A percentile compares a stretch with the other conserved stretches of the same genome.
These are phyloP conservation scores for Linnemannia schmuckeri DNA, from an alignment of 192 early-diverging fungal species.

Conservation along the genomic window DNA sequence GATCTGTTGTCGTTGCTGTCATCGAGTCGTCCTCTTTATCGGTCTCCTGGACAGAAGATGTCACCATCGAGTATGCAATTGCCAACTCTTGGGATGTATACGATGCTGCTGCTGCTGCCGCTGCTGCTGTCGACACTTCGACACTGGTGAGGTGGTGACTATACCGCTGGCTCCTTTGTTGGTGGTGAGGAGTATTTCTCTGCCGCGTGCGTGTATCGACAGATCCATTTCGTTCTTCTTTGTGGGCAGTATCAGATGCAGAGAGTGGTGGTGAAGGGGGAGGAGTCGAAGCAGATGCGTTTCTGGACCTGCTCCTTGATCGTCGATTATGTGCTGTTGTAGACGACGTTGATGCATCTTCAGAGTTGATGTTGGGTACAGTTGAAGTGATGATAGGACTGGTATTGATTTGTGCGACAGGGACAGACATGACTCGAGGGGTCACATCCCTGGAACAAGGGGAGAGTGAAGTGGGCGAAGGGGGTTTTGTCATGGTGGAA, in stretches of 20 bases:
- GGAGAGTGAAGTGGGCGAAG: not conserved
- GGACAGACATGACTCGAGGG: not conserved
- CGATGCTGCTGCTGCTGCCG: constrained; percentile 26
- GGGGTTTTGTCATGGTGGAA: not conserved
- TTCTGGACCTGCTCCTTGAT: constrained; percentile 14
- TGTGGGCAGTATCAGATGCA: constrained; percentile 3
- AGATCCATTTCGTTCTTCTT: not conserved
- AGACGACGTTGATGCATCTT: not conserved
- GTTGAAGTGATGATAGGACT: not conserved
- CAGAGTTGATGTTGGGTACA: not conserved
- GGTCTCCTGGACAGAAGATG: constrained; percentile 1
- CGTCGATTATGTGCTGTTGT: not conserved
- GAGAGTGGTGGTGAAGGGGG: constrained; percentile 34
- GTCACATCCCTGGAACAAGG: constrained; percentile 1
- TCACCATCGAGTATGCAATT: constrained; percentile 47
- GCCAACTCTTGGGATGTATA: constrained; percentile 44
- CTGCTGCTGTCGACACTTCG: constrained; percentile 21
- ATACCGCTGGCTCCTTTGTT: not conserved
- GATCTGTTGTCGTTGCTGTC: constrained; percentile 9
- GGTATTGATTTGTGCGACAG: not conserved
- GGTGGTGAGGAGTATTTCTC: not conserved
- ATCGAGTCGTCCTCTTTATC: not conserved
- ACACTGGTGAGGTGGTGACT: not conserved
- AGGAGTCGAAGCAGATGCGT: constrained; percentile 22
- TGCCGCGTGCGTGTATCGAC: not conserved